Evolutionary conservation across 768 basidiomycete genomes (phyloP), one percentile per base, ranked within the genome.

Genomic region (Boletus eberwhitei): DNA sequence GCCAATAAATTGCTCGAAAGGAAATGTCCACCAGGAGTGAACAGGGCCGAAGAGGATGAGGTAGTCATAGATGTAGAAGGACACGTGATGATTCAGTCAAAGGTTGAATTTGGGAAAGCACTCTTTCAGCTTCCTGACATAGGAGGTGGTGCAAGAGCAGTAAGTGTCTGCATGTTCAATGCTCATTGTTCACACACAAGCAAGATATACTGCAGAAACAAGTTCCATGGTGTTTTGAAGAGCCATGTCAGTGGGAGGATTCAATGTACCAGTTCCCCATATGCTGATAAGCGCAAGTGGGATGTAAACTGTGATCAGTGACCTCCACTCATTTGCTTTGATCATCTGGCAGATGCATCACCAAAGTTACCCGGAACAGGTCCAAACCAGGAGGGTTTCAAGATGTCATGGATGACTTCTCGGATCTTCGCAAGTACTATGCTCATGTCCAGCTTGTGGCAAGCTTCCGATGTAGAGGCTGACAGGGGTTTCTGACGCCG

Each of bases 311-410:
- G 62, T 71, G 32, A 55, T 48, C 5, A 73, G 39, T 0, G 59
- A 58, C 8, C 64, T 54, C 74, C 75, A 77, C 53, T 77, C 62
- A 31, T 71, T 73, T 1, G 73, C 72, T 42, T 76, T 77, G 36
- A 76, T 55, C 0, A 59, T 67, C 5, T 75, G 71, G 71, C 71
- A 2, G 39, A 35, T 2, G 36, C 13, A 11, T 60, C 48, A 1
- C 68, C 67, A 46, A 68, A 69, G 31, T 70, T 70, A 0, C 31
- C 1, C 0, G 67, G 67, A 3, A 61, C 58, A 2, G 48, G 48
- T 1, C 41, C 34, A 0, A 66, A 11, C 55, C 61, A 68, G 0
- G 54, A 60, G 0, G 61, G 67, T 3, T 2, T 40, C 6, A n/a
- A 38, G 1, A 38, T 52, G 2, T 52, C 14, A 1, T 14, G 34